Evolutionary conservation across 2,329 filamentous ascomycete genomes (phyloP), one percentile per base, ranked within the genome.

Genomic region (Alternaria viburni): DNA sequence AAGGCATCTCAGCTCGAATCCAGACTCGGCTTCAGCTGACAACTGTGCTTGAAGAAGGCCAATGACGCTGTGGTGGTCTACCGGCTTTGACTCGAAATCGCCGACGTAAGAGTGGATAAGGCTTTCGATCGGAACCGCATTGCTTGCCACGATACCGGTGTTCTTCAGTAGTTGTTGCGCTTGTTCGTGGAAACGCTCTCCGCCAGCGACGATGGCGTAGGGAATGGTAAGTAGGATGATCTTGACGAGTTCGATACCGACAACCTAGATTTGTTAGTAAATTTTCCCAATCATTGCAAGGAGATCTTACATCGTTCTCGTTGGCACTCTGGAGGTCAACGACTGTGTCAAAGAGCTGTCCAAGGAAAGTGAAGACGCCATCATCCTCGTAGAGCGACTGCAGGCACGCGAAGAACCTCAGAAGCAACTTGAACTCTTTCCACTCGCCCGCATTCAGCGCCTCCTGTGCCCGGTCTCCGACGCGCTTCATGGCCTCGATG

Each of bases 201-300:
- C 78, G 30, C 76, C 74, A 6, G 76, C 70, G 54, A 89, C 88
- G 4, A 86, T 84, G 4, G 91, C 90, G 79, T 98, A 99, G 0
- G 96, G 95, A 62, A 99, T 91, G 0, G 95, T 97, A 52, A 97
- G 88, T 47, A 98, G 88, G 69, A 99, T 97, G 72, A 97, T 94
- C 82, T 97, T 98, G 79, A 97, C 93, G 32, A 99, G 87, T 82
- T 98, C 96, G 45, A 96, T 81, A 19, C 89, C 88, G 54, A 91
- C 81, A 46, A 87, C 81, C 85, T 88, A 32, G 11, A 21, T 21
- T 3, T 26, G 68, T 72, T 66, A 65, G 62, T 63, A 52, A 2
- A 6, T 6, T 23, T 74, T 68, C 50, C 41, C 1, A n/a, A 2
- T 12, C 15, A 6, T 6, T 15, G 2, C 9, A 1, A 0, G n/a